phyloP scores from a whole-genome alignment of 352 stramenopile genomes.

The Phytophthora pisi region DNA sequence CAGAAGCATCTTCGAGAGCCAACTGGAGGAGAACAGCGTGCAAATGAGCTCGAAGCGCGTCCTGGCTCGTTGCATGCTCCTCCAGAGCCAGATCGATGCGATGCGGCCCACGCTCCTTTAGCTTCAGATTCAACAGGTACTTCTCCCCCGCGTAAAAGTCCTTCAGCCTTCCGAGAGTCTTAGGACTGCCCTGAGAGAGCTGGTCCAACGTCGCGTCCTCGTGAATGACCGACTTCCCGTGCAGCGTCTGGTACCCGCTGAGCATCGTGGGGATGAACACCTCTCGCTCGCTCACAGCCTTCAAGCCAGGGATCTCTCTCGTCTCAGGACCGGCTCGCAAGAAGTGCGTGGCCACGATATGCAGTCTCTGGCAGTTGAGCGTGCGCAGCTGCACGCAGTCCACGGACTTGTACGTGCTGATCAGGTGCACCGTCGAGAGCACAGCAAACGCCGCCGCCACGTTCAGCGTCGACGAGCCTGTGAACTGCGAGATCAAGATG shows the following conservation, averaged over 20 bases:
- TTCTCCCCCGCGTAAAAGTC: conserved; percentile 51
- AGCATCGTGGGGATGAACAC: conserved; percentile 64
- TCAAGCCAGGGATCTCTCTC: conserved; percentile 28
- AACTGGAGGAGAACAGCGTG: conserved; percentile 61
- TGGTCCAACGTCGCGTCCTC: conserved; percentile 53
- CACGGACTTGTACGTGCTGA: conserved; percentile 68
- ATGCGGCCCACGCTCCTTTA: conserved; percentile 12
- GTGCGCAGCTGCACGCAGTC: conserved; percentile 64
- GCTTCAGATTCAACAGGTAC: conserved; percentile 65
- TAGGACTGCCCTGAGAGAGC: conserved; percentile 43
- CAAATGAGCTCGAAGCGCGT: conserved; percentile 57
- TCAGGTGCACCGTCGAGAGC: conserved; percentile 57
- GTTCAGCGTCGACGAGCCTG: conserved; percentile 51
- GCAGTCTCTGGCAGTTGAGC: conserved; percentile 70
- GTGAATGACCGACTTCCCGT: conserved; percentile 50
- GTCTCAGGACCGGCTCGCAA: conserved; percentile 18
- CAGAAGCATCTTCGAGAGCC: conserved; percentile 36
- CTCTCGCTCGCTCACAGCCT: conserved; percentile 50
- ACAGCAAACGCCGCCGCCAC: conserved; percentile 59
- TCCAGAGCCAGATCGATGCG: conserved; percentile 60
- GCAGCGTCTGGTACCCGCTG: conserved; percentile 58
- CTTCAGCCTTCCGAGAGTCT: conserved; percentile 48
- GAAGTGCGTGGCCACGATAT: conserved; percentile 60
- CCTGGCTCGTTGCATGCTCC: conserved; percentile 44
- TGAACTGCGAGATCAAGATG: conserved; percentile 70